Evolutionary conservation across 768 basidiomycete species (phyloP), one percentile per base, ranked within the genome.

Genomic region (Cyathus striatus): DNA sequence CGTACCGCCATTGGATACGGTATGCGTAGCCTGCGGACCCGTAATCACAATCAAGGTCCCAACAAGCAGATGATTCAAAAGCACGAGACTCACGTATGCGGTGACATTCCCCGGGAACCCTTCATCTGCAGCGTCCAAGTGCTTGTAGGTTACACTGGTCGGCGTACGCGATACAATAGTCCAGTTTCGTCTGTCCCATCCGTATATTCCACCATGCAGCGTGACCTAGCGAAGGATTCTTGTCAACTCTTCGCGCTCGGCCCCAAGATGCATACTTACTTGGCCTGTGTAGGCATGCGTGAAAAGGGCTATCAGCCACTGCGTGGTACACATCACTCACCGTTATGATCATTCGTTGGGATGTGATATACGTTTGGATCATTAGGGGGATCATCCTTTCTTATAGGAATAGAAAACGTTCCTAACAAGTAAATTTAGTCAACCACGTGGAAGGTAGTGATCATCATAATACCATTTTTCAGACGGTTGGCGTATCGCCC

Each of bases 111-210:
- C 77, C 3, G 78, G 77, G 49, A 78, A 81, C 1, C 77, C 78
- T 55, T 79, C 70, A 41, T 73, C 69, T 5, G 69, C 78, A 6
- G 61, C 48, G 52, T 81, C 80, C 21, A 76, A 22, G 45, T 76
- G 75, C 44, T 65, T 65, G 55, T 70, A 81, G 0, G 74, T 77
- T 2, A 81, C 75, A 39, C 73, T 74, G 1, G 65, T 72, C 14
- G 61, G 48, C 4, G 66, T 63, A 47, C 61, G 65, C 10, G 61
- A 56, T 0, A 70, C 66, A 5, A 78, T 45, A 2, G 69, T 76
- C 78, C 79, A 81, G 57, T 72, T 74, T 5, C 73, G 69, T 13
- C 70, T 66, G 50, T 81, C 81, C 69, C 73, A 83, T 16, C 79
- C 79, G 40, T 65, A 59, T 14, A 68, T 67, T 1, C 79, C 78